Evolutionary conservation across 1,284 basidiomycete species (phyloP).

Genomic region (Pterula multifida): DNA sequence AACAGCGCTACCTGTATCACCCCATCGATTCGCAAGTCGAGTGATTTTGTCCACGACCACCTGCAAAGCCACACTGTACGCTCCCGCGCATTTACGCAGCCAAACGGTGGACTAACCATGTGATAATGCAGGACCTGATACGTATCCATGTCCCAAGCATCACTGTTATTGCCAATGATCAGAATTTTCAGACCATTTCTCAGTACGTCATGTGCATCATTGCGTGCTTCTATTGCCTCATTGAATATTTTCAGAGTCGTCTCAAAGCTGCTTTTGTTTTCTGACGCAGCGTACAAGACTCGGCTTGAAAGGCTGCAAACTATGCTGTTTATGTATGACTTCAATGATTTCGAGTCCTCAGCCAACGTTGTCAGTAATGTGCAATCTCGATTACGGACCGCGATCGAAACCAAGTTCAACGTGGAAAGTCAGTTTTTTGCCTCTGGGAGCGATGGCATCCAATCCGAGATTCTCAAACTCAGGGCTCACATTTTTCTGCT

Average conservation of each 20-base stretch:
- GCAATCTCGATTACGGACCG: conserved; percentile 65
- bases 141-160: conserved; percentile 76
- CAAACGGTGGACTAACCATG: conserved; percentile 4
- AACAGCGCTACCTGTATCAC: conserved; percentile 49
- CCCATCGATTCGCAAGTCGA: conserved; percentile 17
- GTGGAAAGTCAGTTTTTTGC: conserved; percentile 26
- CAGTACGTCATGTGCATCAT: not conserved
- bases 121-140: conserved; percentile 59
- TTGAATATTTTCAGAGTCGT: conserved; percentile 46
- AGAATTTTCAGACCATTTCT: conserved; percentile 82
- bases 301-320: conserved; percentile 73
- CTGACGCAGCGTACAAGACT: conserved; percentile 74
- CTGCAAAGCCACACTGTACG: conserved; percentile 71
- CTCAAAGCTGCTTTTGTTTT: conserved; percentile 80
- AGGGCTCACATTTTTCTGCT: conserved; percentile 69
- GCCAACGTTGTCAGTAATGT: conserved; percentile 63
- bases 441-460: conserved; percentile 31
- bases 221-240: not conserved
- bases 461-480: conserved; percentile 53
- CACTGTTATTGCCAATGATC: conserved; percentile 79
- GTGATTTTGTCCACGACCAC: conserved; percentile 36
- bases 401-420: conserved; percentile 48
- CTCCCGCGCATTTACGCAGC: conserved; percentile 5
- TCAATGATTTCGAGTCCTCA: conserved; percentile 64
- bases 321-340: conserved; percentile 85